Evolutionary conservation across 352 stramenopile species (phyloP), one percentile per base, ranked within the genome.

Genomic region (Globisporangium orthogonon): DNA sequence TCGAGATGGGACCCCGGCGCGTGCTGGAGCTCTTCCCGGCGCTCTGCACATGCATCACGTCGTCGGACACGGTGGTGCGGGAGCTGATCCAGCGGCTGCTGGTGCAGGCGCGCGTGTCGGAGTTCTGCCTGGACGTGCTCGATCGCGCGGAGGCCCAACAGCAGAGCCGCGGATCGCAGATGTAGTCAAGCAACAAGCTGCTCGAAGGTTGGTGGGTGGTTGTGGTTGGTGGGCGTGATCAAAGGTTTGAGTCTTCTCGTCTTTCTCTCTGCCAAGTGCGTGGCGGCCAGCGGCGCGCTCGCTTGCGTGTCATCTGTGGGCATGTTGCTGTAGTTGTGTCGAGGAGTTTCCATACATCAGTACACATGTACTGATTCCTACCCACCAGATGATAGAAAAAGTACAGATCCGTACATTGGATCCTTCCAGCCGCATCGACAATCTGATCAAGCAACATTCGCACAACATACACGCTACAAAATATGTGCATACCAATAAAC

Each of bases 21-120:
- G 61, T 93, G 28, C 64, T 93, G 40, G 77, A 83, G 50, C 76
- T 94, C 71, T 94, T 89, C 60, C 71, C 76, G 3, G 67, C 81
- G 30, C 62, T 94, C n/a, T 94, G 85, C 45, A 68, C 63, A 18
- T 91, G 81, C 65, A 94, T 94, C 54, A 78, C 76, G 47, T 91
- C 78, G 29, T 64, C 66, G 14, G 71, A 87, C 49, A 55, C 76
- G 15, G 72, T 87, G 49, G 78, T 94, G 23, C 85, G 85, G 0
- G 56, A 66, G 47, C 71, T 88, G 11, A 74, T 94, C 43, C 85
- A 92, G 60, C 71, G 70, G 23, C 55, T 91, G 49, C 63, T 94
- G 18, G n/a, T 89, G 41, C 68, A 75, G 7, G 70, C 71, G 4
- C 67, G 68, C 39, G 51, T 94, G 2, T 62, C 76, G 0, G 72